Evolutionary conservation across 208 protist genomes (phyloP).

Genomic region (Leishmania arabica): DNA sequence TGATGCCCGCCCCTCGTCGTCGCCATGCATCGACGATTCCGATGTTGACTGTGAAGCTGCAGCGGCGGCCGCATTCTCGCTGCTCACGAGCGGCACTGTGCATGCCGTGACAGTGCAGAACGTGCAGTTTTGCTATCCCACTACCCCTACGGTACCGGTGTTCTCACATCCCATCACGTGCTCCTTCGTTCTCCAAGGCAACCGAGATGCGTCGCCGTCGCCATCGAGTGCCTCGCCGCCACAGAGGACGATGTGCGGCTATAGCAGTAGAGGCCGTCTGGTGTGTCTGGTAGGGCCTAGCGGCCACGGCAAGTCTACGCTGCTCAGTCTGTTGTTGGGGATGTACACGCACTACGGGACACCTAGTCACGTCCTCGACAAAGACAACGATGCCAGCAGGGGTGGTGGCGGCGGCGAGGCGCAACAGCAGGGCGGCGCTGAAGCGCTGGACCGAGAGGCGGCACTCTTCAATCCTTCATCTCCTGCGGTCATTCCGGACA

Average conservation of each 20-base stretch:
- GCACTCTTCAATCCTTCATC: conserved; percentile 2
- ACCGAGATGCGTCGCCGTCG: background rate
- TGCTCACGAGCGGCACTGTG: conserved; percentile 24
- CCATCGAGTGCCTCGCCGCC: conserved; percentile 11
- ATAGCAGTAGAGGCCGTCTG: conserved; percentile 39
- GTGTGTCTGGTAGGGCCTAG: conserved; percentile 65
- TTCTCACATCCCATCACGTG: conserved; percentile 35
- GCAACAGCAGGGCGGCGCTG: background rate
- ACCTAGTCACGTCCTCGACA: background rate
- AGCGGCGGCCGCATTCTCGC: conserved; percentile 15
- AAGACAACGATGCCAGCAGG: background rate
- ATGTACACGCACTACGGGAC: conserved; percentile 55
- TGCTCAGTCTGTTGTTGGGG: conserved; percentile 67
- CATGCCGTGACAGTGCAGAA: conserved; percentile 26
- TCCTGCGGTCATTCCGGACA: background rate
- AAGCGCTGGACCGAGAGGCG: background rate
- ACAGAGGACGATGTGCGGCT: background rate
- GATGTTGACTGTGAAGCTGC: conserved; percentile 10
- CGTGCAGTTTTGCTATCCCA: conserved; percentile 70
- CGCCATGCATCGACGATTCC: background rate
- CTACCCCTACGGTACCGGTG: conserved; percentile 61
- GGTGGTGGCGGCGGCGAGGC: background rate
- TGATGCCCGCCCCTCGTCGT: background rate
- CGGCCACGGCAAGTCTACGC: conserved; percentile 79
- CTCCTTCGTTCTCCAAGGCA: conserved; percentile 18